phyloP scores from a whole-genome alignment of 352 stramenopile species.

The Pythium scleroteichum region DNA sequence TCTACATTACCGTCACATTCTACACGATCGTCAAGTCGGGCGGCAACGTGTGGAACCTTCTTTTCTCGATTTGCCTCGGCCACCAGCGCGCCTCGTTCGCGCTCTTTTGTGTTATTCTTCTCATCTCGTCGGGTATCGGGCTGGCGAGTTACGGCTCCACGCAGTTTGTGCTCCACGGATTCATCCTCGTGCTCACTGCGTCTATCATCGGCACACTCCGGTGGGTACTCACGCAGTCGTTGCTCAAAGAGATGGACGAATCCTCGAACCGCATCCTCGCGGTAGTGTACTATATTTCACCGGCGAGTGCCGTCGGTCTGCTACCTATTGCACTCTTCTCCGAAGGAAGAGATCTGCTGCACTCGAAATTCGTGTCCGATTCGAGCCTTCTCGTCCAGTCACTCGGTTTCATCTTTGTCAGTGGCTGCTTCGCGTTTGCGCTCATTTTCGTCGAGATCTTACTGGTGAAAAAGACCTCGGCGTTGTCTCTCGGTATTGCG shows the following conservation, averaged over 20 bases:
- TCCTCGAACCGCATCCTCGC: slow-evolving; percentile 65
- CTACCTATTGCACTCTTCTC: slow-evolving; percentile 65
- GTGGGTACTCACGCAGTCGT: slow-evolving; percentile 85
- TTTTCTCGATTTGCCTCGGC: slow-evolving; percentile 79
- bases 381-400: slow-evolving; percentile 49
- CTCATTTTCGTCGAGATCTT: slow-evolving; percentile 85
- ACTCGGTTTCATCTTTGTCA: slow-evolving; percentile 66
- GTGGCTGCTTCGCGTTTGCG: slow-evolving; percentile 54
- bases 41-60: slow-evolving; percentile 80
- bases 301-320: slow-evolving; percentile 64
- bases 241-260: slow-evolving; percentile 67
- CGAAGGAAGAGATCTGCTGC: slow-evolving; percentile 46
- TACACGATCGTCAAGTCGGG: slow-evolving; percentile 86
- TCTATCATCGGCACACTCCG: slow-evolving; percentile 72
- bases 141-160: slow-evolving; percentile 72
- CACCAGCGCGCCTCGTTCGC: slow-evolving; percentile 63
- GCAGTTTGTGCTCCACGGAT: slow-evolving; percentile 74
- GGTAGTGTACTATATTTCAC: slow-evolving; percentile 85
- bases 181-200: slow-evolving; percentile 67
- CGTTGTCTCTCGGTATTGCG: slow-evolving; percentile 74
- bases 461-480: slow-evolving; percentile 82
- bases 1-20: slow-evolving; percentile 87
- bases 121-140: slow-evolving; percentile 75
- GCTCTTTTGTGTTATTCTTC: slow-evolving; percentile 53
- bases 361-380: slow-evolving; percentile 62